phyloP scores from a whole-genome alignment of 257 asterid genomes.

The Echium plantagineum region DNA sequence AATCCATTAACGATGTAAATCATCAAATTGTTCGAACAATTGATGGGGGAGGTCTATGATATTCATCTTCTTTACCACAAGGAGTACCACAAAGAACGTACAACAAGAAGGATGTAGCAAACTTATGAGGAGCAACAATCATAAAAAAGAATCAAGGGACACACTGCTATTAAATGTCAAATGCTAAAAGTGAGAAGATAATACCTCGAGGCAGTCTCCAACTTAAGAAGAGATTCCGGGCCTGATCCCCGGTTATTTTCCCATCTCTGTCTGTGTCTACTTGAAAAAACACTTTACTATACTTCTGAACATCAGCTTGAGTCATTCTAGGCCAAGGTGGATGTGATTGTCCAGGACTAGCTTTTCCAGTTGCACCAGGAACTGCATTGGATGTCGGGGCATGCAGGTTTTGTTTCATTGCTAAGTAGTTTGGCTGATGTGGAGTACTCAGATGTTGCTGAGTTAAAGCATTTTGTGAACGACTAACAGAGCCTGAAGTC shows the following conservation, averaged over 20 bases:
- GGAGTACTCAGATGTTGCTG: slow-evolving; percentile 7
- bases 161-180: too few relatives aligned
- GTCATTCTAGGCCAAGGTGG: slow-evolving; percentile 87
- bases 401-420: slow-evolving; percentile 1
- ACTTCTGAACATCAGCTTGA: slow-evolving; percentile 74
- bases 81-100: too few relatives aligned
- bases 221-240: slow-evolving; percentile 85
- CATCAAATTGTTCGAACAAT: too few relatives aligned
- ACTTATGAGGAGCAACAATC: too few relatives aligned
- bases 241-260: slow-evolving; percentile 85
- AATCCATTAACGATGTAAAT: too few relatives aligned
- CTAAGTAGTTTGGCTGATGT: too few relatives aligned
- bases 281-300: slow-evolving; percentile 74
- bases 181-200: too few relatives aligned
- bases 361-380: slow-evolving; percentile 40
- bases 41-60: too few relatives aligned
- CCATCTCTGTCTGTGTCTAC: slow-evolving; percentile 96
- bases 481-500: slow-evolving; percentile 7
- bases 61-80: too few relatives aligned
- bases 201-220: slow-evolving; percentile 91
- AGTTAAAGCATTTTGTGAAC: slow-evolving; percentile 14
- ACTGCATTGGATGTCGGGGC: slow-evolving; percentile 10
- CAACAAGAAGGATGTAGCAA: too few relatives aligned
- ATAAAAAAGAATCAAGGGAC: too few relatives aligned
- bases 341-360: slow-evolving; percentile 36